Evolutionary conservation across 2,329 filamentous ascomycete genomes (phyloP), one percentile per base, ranked within the genome.

Genomic region (Penicillium vulpinum): DNA sequence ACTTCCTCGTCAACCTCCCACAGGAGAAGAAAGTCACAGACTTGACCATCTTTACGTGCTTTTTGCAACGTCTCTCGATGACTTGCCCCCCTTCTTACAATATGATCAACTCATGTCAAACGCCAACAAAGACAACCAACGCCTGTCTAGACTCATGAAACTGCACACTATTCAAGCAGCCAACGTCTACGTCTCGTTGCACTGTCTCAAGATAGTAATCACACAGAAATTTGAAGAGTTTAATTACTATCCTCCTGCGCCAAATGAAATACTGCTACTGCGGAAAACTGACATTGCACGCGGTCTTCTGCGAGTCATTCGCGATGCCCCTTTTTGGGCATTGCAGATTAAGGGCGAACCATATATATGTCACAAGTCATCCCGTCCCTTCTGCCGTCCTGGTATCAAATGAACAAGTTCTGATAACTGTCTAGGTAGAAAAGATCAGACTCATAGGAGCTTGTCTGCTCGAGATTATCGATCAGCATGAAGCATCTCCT

Each of bases 161-260:
- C 53, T 44, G 72, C 74, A 33, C 35, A 58, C 71, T 18, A 76
- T 78, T 13, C 77, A 79, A 45, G 71, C 68, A 11, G 75, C 75
- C 0, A 78, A 80, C 18, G 65, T 80, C 0, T 74, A 78, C 35
- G 49, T 64, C 26, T 59, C 62, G 6, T 22, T 62, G 5, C 60
- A 79, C 24, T 78, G 76, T n/a, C 56, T 79, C 5, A 67, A 73
- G 4, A 77, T 79, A 68, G 73, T 77, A 0, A 75, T 78, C 43
- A 53, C 56, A 1, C 65, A 68, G 46, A 67, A 64, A 26, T 62
- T 69, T 6, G 67, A 67, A 47, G 65, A 65, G 18, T 28, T 63
- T 10, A 41, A 56, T 11, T 58, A 61, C 43, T 56, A 54, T n/a
- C 52, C 47, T 18, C 29, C 51, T 22, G 39, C 41, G 28, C 59